Conservation (phyloP, 2,329 filamentous ascomycete genomes). For the Alternaria burnsii region DNA sequence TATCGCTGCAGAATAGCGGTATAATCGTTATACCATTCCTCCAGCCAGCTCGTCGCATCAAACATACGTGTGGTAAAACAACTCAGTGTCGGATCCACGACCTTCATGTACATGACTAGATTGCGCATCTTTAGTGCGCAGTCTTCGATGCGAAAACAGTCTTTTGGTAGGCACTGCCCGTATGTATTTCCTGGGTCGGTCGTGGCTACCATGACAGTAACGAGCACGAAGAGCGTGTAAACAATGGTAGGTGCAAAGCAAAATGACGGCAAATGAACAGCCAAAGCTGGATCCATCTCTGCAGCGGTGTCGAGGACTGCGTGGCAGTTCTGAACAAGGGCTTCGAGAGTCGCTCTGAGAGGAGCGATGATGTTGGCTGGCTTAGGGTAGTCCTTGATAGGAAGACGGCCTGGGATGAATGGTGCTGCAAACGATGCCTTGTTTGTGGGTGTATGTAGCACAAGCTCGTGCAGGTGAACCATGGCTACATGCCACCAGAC, state of each 20-base stretch:
- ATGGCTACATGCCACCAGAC: slow-evolving; percentile 38
- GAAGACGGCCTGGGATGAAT: slow-evolving; percentile 36
- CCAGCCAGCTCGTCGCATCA: slow-evolving; percentile 39
- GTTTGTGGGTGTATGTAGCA: slow-evolving; percentile 39
- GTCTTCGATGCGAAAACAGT: slow-evolving; percentile 31
- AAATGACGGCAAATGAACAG: slow-evolving; percentile 35
- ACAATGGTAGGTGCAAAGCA: slow-evolving; percentile 35
- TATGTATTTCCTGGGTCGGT: slow-evolving; percentile 38
- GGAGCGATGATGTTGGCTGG: slow-evolving; percentile 27
- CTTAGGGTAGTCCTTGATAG: slow-evolving; percentile 37
- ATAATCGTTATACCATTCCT: slow-evolving; percentile 38
- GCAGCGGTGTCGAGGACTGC: slow-evolving; percentile 30
- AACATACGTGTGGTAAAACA: slow-evolving; percentile 38
- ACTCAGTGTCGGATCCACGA: slow-evolving; percentile 35
- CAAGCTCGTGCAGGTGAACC: slow-evolving; percentile 32
- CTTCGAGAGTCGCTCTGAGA: slow-evolving; percentile 25
- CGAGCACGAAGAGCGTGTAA: slow-evolving; percentile 37
- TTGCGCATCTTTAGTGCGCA: slow-evolving; percentile 29
- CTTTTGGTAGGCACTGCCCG: slow-evolving; percentile 27
- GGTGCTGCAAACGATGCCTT: slow-evolving; percentile 37
- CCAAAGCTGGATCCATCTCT: slow-evolving; percentile 33
- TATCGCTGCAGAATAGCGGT: slow-evolving; percentile 33
- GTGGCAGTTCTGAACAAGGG: slow-evolving; percentile 34
- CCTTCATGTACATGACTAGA: slow-evolving; percentile 23
- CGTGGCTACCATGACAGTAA: slow-evolving; percentile 31